Percentiles rank a stretch among this genome's conserved stretches.
Conservation (phyloP, 805 yeast species). For the Saturnispora dispora region DNA sequence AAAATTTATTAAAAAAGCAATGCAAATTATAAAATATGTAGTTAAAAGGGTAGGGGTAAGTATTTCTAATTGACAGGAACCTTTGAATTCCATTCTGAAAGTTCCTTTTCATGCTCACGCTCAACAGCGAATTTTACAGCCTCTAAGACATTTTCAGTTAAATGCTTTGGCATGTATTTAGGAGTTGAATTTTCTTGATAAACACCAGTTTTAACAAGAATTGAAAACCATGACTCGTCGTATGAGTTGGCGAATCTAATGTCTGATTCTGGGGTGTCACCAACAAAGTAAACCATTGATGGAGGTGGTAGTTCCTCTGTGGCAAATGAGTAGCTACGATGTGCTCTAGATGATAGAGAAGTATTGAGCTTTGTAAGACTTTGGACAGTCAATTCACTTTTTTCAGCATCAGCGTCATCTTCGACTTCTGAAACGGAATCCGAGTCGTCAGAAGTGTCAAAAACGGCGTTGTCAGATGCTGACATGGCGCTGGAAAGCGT, state of each 20-base stretch:
- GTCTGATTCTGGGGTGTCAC: slow-evolving; percentile 86
- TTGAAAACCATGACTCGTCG: slow-evolving; percentile 77
- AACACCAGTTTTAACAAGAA: slow-evolving; percentile 80
- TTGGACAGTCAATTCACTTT: slow-evolving; percentile 39
- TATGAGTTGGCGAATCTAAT: slow-evolving; percentile 82
- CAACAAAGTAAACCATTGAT: slow-evolving; percentile 79
- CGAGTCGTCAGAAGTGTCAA: slow-evolving; percentile 5
- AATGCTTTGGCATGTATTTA: slow-evolving; percentile 68
- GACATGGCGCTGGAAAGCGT: background rate
- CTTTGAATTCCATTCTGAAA: slow-evolving; percentile 58
- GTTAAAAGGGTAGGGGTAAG: background rate
- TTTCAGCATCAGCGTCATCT: slow-evolving; percentile 25
- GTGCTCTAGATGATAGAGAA: background rate
- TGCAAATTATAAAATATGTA: background rate
- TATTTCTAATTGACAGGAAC: slow-evolving; percentile 18
- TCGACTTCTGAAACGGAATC: slow-evolving; percentile 13
- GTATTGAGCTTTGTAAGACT: slow-evolving; percentile 35
- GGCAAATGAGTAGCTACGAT: background rate
- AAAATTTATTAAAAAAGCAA: background rate
- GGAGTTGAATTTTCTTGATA: slow-evolving; percentile 75
- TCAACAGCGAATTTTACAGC: slow-evolving; percentile 80
- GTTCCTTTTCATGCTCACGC: slow-evolving; percentile 64
- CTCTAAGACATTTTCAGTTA: slow-evolving; percentile 65
- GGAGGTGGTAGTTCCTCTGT: slow-evolving; percentile 61
- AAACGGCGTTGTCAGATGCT: background rate